Conservation (phyloP, 2,329 filamentous ascomycete species). For the Madurella mycetomatis region DNA sequence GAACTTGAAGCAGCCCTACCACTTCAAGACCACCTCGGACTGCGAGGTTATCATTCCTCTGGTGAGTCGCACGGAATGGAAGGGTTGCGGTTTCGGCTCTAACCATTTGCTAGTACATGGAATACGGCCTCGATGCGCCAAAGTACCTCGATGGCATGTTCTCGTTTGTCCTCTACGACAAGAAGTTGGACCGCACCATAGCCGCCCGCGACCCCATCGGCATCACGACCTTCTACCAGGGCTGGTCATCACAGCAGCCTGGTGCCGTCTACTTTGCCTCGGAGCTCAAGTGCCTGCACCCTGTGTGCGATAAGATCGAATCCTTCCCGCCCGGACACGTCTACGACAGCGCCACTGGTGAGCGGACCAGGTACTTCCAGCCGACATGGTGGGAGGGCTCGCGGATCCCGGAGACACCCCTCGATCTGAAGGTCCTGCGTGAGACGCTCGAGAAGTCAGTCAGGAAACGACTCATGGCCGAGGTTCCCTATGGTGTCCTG, state of each 20-base stretch:
- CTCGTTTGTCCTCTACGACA: slow-evolving; percentile 97
- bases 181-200: slow-evolving; percentile 84
- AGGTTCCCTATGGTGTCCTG: slow-evolving; percentile 95
- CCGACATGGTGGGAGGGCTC: slow-evolving; percentile 87
- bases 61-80: slow-evolving; percentile 48
- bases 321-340: slow-evolving; percentile 93
- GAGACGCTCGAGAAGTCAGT: slow-evolving; percentile 84
- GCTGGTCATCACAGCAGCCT: slow-evolving; percentile 78
- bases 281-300: slow-evolving; percentile 88
- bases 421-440: slow-evolving; percentile 79
- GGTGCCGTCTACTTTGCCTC: slow-evolving; percentile 92
- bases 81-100: background rate
- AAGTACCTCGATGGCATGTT: slow-evolving; percentile 99
- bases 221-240: slow-evolving; percentile 95
- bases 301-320: slow-evolving; percentile 92
- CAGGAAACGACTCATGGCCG: slow-evolving; percentile 95
- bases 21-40: slow-evolving; percentile 98
- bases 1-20: slow-evolving; percentile 73
- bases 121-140: slow-evolving; percentile 87
- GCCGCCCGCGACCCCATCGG: slow-evolving; percentile 96
- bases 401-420: slow-evolving; percentile 70
- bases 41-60: slow-evolving; percentile 98
- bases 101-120: slow-evolving; percentile 63
- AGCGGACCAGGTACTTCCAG: slow-evolving; percentile 82
- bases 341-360: slow-evolving; percentile 88